Percentiles rank a stretch among this genome's conserved stretches.
Conservation (phyloP, 2,329 filamentous ascomycete species). For the Torrubiellomyces zombiae region DNA sequence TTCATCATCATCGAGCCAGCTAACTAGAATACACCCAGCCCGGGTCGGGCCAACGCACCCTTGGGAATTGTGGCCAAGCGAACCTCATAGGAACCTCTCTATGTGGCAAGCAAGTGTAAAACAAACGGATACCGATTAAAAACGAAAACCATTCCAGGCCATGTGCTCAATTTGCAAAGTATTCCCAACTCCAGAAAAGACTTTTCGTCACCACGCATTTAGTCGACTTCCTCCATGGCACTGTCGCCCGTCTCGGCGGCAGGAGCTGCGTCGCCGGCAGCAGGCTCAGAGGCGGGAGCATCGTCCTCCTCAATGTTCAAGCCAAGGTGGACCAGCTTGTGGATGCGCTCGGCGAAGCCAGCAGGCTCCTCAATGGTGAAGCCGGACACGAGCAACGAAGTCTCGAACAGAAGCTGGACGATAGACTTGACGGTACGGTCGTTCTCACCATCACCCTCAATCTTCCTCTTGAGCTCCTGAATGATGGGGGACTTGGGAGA, state of each 20-base stretch:
- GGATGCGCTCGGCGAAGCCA: conserved; percentile 95
- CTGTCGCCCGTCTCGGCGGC: conserved; percentile 59
- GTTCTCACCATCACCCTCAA: conserved; percentile 91
- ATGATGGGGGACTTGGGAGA: conserved; percentile 97
- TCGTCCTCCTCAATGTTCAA: conserved; percentile 92
- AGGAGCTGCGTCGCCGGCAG: conserved; percentile 37
- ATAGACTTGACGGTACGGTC: conserved; percentile 99
- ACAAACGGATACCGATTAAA: too few relatives aligned
- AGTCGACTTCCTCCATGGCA: conserved; percentile 99
- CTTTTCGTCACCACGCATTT: conserved; percentile 27
- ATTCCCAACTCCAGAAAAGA: conserved; percentile 25
- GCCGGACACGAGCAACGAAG: conserved; percentile 90
- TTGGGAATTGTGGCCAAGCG: conserved; percentile 19
- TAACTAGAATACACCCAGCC: conserved; percentile 23
- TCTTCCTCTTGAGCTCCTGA: conserved; percentile 99
- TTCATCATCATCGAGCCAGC: conserved; percentile 21
- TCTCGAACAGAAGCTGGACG: conserved; percentile 96
- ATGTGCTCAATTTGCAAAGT: conserved; percentile 17
- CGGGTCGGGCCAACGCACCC: conserved; percentile 8
- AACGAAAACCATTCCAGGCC: conserved; percentile 16
- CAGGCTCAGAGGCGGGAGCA: conserved; percentile 53
- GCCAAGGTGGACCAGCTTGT: conserved; percentile 97
- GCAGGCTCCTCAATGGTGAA: conserved; percentile 99
- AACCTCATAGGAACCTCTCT: too few relatives aligned
- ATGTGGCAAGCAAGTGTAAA: too few relatives aligned